phyloP scores from a whole-genome alignment of 2,329 filamentous ascomycete genomes.

The Amesomyces nigricolor region DNA sequence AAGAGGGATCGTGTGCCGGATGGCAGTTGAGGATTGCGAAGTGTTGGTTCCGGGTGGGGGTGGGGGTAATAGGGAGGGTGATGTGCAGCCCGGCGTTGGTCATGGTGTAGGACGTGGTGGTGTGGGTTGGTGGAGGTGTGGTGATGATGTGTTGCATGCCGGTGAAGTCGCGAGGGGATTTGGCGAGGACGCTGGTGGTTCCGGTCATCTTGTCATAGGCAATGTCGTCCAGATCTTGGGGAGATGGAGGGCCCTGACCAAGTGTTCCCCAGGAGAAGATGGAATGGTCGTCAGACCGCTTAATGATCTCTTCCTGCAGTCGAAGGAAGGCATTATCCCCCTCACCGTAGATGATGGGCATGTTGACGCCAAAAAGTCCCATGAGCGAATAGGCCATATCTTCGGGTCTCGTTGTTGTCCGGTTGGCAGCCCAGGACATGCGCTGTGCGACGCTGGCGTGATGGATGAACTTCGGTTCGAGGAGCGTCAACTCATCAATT shows the following conservation, averaged over 20 bases:
- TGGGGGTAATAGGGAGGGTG: slow-evolving; percentile 14
- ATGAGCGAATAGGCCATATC: slow-evolving; percentile 42
- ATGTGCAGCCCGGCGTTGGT: slow-evolving; percentile 25
- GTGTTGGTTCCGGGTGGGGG: slow-evolving; percentile 1
- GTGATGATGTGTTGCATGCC: slow-evolving; percentile 15
- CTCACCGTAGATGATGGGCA: slow-evolving; percentile 41
- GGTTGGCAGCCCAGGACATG: slow-evolving; percentile 37
- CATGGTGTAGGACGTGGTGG: slow-evolving; percentile 15
- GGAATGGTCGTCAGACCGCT: slow-evolving; percentile 22
- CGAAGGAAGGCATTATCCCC: slow-evolving; percentile 30
- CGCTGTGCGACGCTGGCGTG: slow-evolving; percentile 30
- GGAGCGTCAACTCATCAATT: slow-evolving; percentile 19
- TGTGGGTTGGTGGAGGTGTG: background rate
- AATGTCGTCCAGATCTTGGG: slow-evolving; percentile 11
- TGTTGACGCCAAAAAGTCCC: slow-evolving; percentile 40
- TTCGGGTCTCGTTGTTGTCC: slow-evolving; percentile 32
- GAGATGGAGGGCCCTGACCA: background rate
- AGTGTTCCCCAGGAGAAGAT: slow-evolving; percentile 25
- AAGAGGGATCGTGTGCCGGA: slow-evolving; percentile 8
- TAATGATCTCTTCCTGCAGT: slow-evolving; percentile 34
- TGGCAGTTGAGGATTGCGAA: slow-evolving; percentile 22
- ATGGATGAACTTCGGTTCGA: slow-evolving; percentile 18
- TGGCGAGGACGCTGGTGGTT: slow-evolving; percentile 17
- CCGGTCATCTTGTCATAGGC: slow-evolving; percentile 18
- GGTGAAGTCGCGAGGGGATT: slow-evolving; percentile 21